Evolutionary conservation across 257 asterid species (phyloP), one percentile per base, ranked within the genome.

Genomic region (Euphrasia confusa): DNA sequence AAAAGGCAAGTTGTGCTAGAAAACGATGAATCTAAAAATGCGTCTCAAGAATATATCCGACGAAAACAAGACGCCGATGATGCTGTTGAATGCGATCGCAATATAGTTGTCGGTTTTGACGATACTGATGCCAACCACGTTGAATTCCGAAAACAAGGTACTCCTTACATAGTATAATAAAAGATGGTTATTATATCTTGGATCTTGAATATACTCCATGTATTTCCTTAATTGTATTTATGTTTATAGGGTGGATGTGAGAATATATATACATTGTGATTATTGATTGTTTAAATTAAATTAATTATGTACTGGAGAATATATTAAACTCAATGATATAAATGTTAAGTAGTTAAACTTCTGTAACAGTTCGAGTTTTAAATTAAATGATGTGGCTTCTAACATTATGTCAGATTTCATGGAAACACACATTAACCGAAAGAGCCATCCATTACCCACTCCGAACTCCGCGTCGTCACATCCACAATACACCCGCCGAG

Each of bases 361-460:
- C 24, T 21, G 1, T 21, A 21, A 21, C 24, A 21, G 24, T 21
- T 21, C n/a, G n/a, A n/a, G n/a, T n/a, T n/a, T n/a, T n/a, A n/a
- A n/a, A n/a, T 21, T 21, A 21, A 21, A 21, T 21, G 24, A 21
- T 1, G 24, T 21, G 24, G 24, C 1, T 21, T 21, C 24, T 21
- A 21, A 21, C 24, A 21, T 21, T 21, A 21, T 21, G 1, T 21
- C 72, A 74, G 75, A 60, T 52, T 18, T 56, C 47, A 60, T 18
- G 63, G 81, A 72, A 47, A 61, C 58, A n/a, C 7, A 4, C 28
- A 21, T 21, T 21, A n/a, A 54, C 15, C 62, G 27, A 10, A 64
- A 56, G 63, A 80, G 85, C 52, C 85, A 80, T 67, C 85, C 85
- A 4, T 63, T 80, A 65, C 85, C 85, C 2, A 77, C 78, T 26